phyloP scores from a whole-genome alignment of 2,329 filamentous ascomycete species.

The Capronia epimyces region DNA sequence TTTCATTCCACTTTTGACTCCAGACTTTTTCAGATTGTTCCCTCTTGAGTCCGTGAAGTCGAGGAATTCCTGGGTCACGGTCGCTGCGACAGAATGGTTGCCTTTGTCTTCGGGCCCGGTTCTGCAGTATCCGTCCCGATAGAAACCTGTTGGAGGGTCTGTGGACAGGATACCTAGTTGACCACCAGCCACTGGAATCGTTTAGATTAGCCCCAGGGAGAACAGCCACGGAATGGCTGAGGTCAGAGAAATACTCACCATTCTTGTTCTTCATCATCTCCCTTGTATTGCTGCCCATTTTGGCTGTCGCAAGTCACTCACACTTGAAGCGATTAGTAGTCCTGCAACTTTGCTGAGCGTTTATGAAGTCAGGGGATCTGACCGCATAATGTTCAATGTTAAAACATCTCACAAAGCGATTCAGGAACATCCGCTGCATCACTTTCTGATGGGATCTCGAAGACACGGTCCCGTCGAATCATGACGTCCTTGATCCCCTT shows the following conservation, averaged over 20 bases:
- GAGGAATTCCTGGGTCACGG: slow-evolving; percentile 57
- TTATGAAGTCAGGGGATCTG: neutral
- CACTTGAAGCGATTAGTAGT: neutral
- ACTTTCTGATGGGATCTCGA: neutral
- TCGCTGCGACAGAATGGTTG: slow-evolving; percentile 56
- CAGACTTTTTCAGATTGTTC: slow-evolving; percentile 53
- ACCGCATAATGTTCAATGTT: neutral
- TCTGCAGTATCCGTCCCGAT: slow-evolving; percentile 58
- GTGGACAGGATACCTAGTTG: slow-evolving; percentile 55
- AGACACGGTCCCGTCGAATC: neutral
- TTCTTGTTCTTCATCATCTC: slow-evolving; percentile 28
- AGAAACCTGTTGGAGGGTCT: slow-evolving; percentile 56
- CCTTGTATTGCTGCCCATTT: slow-evolving; percentile 20
- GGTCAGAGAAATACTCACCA: slow-evolving; percentile 11
- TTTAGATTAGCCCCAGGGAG: neutral
- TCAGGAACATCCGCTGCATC: neutral
- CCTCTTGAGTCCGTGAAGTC: slow-evolving; percentile 55
- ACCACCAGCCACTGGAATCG: slow-evolving; percentile 48
- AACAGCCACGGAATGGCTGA: neutral
- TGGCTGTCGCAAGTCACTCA: neutral
- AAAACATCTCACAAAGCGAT: neutral
- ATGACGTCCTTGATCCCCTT: neutral
- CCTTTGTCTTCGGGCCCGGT: slow-evolving; percentile 51
- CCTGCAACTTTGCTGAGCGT: neutral
- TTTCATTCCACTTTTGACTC: slow-evolving; percentile 54